phyloP scores from a whole-genome alignment of 345 rosid genomes.

The Eucalyptus tenuipes region DNA sequence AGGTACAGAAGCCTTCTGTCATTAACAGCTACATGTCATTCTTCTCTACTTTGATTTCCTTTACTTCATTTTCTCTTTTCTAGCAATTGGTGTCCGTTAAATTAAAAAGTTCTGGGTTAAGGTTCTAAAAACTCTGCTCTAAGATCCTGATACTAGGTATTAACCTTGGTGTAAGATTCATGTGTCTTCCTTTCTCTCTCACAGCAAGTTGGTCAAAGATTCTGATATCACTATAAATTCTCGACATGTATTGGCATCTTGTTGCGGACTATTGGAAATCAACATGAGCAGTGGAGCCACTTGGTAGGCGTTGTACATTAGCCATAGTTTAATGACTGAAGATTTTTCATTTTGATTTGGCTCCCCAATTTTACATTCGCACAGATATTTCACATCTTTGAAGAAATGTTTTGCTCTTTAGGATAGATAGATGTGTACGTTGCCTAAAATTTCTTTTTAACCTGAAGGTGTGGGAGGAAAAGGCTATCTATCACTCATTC shows the following conservation, averaged over 20 bases:
- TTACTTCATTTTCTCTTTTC: background rate
- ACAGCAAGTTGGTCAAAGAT: conserved; percentile 21
- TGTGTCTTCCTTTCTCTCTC: background rate
- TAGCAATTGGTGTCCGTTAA: background rate
- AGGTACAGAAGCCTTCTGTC: conserved; percentile 17
- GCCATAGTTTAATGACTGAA: background rate
- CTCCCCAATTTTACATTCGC: background rate
- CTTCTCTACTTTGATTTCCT: background rate
- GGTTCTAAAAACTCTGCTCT: background rate
- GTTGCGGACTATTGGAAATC: conserved; percentile 58
- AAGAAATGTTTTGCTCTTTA: background rate
- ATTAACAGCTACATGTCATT: background rate
- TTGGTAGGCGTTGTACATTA: conserved; percentile 31
- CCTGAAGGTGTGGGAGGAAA: conserved; percentile 80
- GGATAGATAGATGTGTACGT: background rate
- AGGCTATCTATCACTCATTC: conserved; percentile 72
- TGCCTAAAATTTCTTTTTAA: background rate
- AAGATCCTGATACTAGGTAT: background rate
- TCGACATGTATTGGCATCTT: conserved; percentile 43
- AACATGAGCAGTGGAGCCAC: conserved; percentile 69
- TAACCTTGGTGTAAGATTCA: background rate
- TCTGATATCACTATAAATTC: conserved; percentile 59
- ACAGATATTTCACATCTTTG: background rate
- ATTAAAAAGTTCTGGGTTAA: background rate
- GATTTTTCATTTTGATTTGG: background rate